These are phyloP conservation scores for Pseudisothecium myosuroides DNA, from an alignment of 225 moss, liverwort and hornwort species.

Conservation along the genomic window DNA sequence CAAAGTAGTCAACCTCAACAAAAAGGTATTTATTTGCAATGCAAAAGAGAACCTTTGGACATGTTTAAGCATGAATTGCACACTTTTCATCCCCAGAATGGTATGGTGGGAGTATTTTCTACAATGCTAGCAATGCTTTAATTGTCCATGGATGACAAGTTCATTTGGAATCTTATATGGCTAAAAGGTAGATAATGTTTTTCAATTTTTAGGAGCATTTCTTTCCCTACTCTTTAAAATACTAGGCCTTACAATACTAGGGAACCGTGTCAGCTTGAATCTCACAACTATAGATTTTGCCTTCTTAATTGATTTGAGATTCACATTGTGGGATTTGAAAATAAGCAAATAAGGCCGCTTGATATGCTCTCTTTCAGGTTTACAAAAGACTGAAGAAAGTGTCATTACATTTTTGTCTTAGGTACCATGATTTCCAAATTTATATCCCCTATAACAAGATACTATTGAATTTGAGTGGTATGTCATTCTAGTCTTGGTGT, in stretches of 20 bases:
- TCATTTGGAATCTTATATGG: not conserved
- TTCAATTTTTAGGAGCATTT: not conserved
- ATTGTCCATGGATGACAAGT: not conserved
- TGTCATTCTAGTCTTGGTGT: not conserved
- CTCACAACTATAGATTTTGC: not conserved
- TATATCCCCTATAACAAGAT: not conserved
- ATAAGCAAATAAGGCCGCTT: not conserved
- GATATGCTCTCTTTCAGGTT: not conserved
- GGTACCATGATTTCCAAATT: not conserved
- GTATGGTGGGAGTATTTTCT: accelerated
- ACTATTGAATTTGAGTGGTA: not conserved
- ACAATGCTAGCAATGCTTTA: too few relatives aligned
- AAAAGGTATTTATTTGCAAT: not conserved
- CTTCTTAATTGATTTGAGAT: not conserved
- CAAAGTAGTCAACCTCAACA: accelerated
- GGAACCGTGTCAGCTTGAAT: accelerated
- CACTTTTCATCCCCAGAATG: not conserved
- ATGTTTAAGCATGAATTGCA: not conserved
- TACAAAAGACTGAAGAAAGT: not conserved
- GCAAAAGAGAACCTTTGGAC: not conserved
- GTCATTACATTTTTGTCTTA: not conserved
- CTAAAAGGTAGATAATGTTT: not conserved
- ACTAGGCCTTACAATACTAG: accelerated
- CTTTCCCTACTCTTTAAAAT: not conserved
- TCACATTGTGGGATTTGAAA: not conserved